These are phyloP conservation scores for Trichopus zeylanicus DNA, from an alignment of 116 monocot species.

Conservation along the genomic window DNA sequence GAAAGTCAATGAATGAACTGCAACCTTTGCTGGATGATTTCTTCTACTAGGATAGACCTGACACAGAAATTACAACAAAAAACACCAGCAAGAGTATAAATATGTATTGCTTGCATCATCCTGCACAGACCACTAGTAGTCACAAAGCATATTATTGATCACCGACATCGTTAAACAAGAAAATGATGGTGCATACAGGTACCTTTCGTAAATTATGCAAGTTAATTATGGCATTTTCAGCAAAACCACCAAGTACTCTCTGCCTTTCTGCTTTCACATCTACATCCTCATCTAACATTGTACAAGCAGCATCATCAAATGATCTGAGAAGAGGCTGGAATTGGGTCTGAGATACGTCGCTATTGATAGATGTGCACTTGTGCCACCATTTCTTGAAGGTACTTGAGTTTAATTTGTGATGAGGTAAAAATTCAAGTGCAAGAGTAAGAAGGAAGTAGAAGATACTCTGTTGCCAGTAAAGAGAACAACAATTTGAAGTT, in stretches of 20 bases:
- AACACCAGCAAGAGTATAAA: not conserved
- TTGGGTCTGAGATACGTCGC: slow-evolving; percentile 19
- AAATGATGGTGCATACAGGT: not conserved
- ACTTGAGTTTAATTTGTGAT: slow-evolving; percentile 29
- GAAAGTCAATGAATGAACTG: slow-evolving; percentile 80
- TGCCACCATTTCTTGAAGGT: slow-evolving; percentile 32
- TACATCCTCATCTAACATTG: slow-evolving; percentile 54
- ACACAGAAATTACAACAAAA: not conserved
- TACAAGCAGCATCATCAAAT: slow-evolving; percentile 10
- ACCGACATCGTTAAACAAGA: no score
- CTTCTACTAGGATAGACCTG: slow-evolving; percentile 57
- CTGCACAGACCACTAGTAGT: not conserved
- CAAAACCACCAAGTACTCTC: slow-evolving; percentile 43
- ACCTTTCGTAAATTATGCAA: slow-evolving; percentile 78
- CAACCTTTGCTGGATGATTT: slow-evolving; percentile 51
- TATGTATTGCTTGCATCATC: not conserved
- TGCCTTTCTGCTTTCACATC: slow-evolving; percentile 72
- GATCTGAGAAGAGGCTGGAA: slow-evolving; percentile 55
- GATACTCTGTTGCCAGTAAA: slow-evolving; percentile 40
- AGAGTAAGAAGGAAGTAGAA: slow-evolving; percentile 58
- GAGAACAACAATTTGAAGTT: slow-evolving; percentile 8
- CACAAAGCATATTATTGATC: not conserved
- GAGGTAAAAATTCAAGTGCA: slow-evolving; percentile 43
- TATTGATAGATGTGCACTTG: slow-evolving; percentile 7
- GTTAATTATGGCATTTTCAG: slow-evolving; percentile 62